phyloP scores from a whole-genome alignment of 495 filamentous ascomycete genomes.

The Aspergillus biplanus region DNA sequence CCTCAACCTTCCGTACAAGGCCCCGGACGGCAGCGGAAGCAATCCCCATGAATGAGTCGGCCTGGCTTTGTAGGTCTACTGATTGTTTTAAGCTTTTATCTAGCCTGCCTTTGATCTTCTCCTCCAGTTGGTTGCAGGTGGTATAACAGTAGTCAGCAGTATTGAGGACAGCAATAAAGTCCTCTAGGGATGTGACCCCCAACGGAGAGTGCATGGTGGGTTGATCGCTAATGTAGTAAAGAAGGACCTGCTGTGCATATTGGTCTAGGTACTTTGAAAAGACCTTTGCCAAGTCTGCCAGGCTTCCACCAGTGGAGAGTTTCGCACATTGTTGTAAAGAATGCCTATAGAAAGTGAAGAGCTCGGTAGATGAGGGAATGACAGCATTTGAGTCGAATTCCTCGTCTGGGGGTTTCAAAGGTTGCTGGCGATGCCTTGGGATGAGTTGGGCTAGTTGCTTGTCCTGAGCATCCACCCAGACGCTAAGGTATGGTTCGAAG shows the following conservation, averaged over 20 bases:
- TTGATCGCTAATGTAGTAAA: slow-evolving; percentile 72
- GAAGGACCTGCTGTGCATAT: slow-evolving; percentile 91
- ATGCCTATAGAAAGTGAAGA: slow-evolving; percentile 94
- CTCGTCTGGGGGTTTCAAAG: slow-evolving; percentile 79
- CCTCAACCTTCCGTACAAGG: slow-evolving; percentile 81
- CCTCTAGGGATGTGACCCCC: slow-evolving; percentile 67
- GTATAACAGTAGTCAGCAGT: slow-evolving; percentile 97
- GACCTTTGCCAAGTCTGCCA: slow-evolving; percentile 82
- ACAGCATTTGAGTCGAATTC: slow-evolving; percentile 92
- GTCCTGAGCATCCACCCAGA: slow-evolving; percentile 97
- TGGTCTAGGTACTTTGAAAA: slow-evolving; percentile 94
- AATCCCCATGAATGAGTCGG: slow-evolving; percentile 93
- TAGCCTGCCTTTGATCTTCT: slow-evolving; percentile 89
- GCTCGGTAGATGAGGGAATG: slow-evolving; percentile 89
- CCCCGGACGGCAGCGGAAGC: slow-evolving; percentile 84
- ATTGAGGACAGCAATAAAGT: slow-evolving; percentile 84
- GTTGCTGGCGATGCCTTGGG: slow-evolving; percentile 85
- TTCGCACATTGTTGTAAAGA: slow-evolving; percentile 94
- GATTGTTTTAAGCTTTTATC: slow-evolving; percentile 73
- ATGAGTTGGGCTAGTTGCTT: slow-evolving; percentile 84
- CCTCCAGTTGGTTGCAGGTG: slow-evolving; percentile 88
- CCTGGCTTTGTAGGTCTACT: slow-evolving; percentile 89
- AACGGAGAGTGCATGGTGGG: slow-evolving; percentile 52
- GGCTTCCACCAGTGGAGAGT: slow-evolving; percentile 82
- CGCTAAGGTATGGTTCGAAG: slow-evolving; percentile 93